phyloP scores from a whole-genome alignment of 2,329 filamentous ascomycete genomes.

The Xylariaceae sp. region DNA sequence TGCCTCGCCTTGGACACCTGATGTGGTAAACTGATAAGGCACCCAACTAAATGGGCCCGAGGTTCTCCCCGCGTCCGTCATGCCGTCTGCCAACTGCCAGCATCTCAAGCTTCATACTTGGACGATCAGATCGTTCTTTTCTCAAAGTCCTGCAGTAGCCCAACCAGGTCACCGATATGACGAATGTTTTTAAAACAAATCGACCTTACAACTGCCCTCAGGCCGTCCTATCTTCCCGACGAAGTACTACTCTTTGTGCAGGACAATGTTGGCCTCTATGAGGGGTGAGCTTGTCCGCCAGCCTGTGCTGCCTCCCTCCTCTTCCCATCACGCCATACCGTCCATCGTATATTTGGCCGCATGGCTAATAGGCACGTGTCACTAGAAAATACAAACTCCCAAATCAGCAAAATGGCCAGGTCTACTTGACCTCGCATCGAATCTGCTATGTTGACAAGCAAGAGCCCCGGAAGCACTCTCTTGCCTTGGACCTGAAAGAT shows the following conservation, averaged over 20 bases:
- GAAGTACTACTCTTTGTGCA: conserved; percentile 95
- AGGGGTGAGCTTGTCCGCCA: conserved; percentile 60
- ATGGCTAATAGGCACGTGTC: conserved; percentile 5
- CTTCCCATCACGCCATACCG: background rate
- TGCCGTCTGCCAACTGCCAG: too few relatives aligned
- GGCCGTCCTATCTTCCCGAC: conserved; percentile 85
- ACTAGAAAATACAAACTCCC: conserved; percentile 88
- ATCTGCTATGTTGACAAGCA: conserved; percentile 89
- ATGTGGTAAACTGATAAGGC: too few relatives aligned
- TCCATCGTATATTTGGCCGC: background rate
- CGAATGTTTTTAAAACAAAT: conserved; percentile 97
- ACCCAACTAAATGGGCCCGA: too few relatives aligned
- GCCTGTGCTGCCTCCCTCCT: background rate
- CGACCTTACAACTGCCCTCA: conserved; percentile 91
- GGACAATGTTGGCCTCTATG: conserved; percentile 93
- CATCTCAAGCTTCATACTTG: too few relatives aligned
- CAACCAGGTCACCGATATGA: conserved; percentile 36
- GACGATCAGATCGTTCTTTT: too few relatives aligned
- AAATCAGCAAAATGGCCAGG: conserved; percentile 89
- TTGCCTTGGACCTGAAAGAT: conserved; percentile 81
- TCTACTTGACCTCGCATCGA: conserved; percentile 92
- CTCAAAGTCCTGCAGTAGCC: background rate
- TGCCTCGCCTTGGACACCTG: too few relatives aligned
- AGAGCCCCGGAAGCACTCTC: conserved; percentile 76
- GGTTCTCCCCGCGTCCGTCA: too few relatives aligned